Base-by-base conservation (phyloP, 805 yeast genomes). In the Candida pseudofarinosa region DNA sequence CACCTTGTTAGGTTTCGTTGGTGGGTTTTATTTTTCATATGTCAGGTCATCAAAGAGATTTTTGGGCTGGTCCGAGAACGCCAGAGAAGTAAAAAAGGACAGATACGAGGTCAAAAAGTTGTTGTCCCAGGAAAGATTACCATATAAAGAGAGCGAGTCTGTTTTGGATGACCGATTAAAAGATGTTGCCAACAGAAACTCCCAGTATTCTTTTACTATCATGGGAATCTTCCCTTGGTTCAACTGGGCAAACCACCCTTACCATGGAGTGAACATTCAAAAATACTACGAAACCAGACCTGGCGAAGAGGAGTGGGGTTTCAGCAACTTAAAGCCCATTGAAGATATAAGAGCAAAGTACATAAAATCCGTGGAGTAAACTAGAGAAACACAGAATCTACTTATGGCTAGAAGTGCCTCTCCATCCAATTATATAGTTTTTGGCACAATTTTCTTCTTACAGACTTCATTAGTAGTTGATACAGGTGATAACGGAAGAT, bases 171-270 rank as follows among this genome's bases (percentile, higher is more conserved):
- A 80, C 46, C 77, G 88, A 71, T 63, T 83, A 55, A 87, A 86
- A 62, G 85, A 80, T 52, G 73, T 84, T 49, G 80, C 95, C 46
- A 79, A 85, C 54, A 77, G 88, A 68, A 84, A 85, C 72, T 83
- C 93, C 18, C 84, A 82, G 52, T 80, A 80, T 58, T 79, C 95
- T 5, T 80, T 79, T 56, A 62, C 79, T 44, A 67, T 73, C 42
- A 59, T 82, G 53, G 76, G 80, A 43, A 58, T 85, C 47, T 62
- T 87, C 54, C 95, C 95, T 18, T 82, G 88, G 88, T 86, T 88
- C 72, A 88, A 88, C 67, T 69, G 85, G 48, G 88, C 81, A 37
- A 67, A 80, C 60, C 96, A 87, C 63, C 88, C 86, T 52, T 82
- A 80, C 68, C 96, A 87, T 63, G 93, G 91, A 19, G 80, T 85